Base-by-base conservation (phyloP, 345 rosid species). In the Streptanthus diversifolius region DNA sequence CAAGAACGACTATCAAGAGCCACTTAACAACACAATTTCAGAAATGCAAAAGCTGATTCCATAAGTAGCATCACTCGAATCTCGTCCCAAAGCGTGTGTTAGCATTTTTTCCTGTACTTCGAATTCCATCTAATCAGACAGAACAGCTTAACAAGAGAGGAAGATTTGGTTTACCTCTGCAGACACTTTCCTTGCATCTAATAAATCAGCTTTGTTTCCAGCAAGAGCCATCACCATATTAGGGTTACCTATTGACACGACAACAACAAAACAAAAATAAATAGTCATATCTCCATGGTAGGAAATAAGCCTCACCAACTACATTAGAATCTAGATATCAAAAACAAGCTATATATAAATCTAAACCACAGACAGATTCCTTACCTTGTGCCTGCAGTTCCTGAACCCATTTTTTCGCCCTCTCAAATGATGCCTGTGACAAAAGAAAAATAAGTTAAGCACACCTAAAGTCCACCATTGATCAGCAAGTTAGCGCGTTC, bases 351-450 rank as follows among this genome's bases (percentile, higher is more conserved):
- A n/a, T 7, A 21, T 14, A 22, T 7, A 1, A 33, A 21, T 25
- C 8, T 18, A 57, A 43, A 35, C 48, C 12, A 47, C 7, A 51
- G 0, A 21, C 48, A 41, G 21, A 7, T 59, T 1, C 3, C n/a
- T 11, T 27, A 85, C 89, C 87, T 83, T 83, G 87, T 68, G 83
- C 82, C 79, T 81, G 89, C 51, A 85, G 81, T 77, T 85, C 89
- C 63, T 78, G 83, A 55, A 82, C 89, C 89, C 89, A 85, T 79
- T 85, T 85, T 82, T 85, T 82, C 1, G 89, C 89, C 76, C 85
- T 77, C 56, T 80, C 82, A 79, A 78, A 83, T 8, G 89, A 83
- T 1, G 77, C 87, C 89, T 85, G 73, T 10, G 73, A 69, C 24
- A 25, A 72, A 11, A 77, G 70, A 27, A 41, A 52, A 6, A 32